A percentile compares a stretch with the other conserved stretches of the same genome.
These are phyloP conservation scores for Phytophthora pini DNA, from an alignment of 352 stramenopile species.

Conservation along the genomic window DNA sequence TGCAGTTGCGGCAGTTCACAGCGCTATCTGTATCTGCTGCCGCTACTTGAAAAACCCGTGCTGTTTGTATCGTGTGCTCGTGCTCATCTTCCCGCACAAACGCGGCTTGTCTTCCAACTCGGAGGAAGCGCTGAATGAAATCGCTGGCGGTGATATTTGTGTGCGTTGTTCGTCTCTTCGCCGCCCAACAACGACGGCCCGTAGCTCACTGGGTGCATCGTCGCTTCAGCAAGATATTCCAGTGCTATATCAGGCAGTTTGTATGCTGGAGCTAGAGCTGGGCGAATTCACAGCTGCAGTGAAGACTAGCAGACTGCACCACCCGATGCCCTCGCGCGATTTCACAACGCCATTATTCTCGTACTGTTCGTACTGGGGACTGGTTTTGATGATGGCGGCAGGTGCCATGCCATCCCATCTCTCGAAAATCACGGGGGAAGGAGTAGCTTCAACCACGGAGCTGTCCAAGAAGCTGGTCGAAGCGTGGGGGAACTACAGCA, in stretches of 20 bases:
- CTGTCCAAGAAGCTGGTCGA: slow-evolving; percentile 55
- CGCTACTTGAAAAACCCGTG: slow-evolving; percentile 73
- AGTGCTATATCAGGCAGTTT: slow-evolving; percentile 60
- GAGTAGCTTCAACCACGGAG: slow-evolving; percentile 32
- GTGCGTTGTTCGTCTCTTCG: slow-evolving; percentile 47
- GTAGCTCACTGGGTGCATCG: slow-evolving; percentile 19
- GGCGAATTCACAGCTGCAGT: slow-evolving; percentile 65
- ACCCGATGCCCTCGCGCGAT: slow-evolving; percentile 35
- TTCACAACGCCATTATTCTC: slow-evolving; percentile 46
- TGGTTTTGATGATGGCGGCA: slow-evolving; percentile 59
- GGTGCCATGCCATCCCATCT: slow-evolving; percentile 68
- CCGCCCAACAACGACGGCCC: slow-evolving; percentile 12
- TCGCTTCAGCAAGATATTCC: slow-evolving; percentile 77
- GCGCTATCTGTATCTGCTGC: slow-evolving; percentile 68
- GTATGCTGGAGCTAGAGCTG: slow-evolving; percentile 61
- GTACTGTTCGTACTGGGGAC: slow-evolving; percentile 79
- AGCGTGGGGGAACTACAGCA: slow-evolving; percentile 61
- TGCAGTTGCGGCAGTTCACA: slow-evolving; percentile 75
- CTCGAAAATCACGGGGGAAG: slow-evolving; percentile 54
- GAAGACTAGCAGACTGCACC: slow-evolving; percentile 71
- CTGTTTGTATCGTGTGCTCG: slow-evolving; percentile 69
- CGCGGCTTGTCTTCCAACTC: slow-evolving; percentile 55
- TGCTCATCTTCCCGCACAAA: slow-evolving; percentile 80
- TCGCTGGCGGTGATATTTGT: slow-evolving; percentile 61
- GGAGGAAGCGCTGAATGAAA: slow-evolving; percentile 61